Conservation (phyloP, 2,329 filamentous ascomycete species). For the Coniochaeta hoffmannii region DNA sequence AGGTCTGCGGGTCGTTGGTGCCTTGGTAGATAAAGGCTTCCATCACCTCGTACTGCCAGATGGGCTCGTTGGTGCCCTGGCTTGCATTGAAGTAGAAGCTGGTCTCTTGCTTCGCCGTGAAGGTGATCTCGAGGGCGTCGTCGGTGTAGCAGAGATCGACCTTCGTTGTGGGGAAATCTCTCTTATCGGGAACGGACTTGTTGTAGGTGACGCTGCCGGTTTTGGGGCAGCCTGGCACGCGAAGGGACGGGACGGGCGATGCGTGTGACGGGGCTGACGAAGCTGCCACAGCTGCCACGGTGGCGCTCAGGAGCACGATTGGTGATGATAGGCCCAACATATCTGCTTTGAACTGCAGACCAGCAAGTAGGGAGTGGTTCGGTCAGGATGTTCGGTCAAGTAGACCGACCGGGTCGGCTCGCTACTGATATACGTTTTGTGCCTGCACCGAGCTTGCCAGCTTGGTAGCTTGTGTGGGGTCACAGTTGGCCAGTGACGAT, state of each 20-base stretch:
- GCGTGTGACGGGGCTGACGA: background rate
- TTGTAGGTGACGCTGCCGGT: constrained; percentile 28
- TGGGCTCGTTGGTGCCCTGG: constrained; percentile 35
- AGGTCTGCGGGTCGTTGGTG: constrained; percentile 36
- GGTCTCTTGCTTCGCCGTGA: constrained; percentile 37
- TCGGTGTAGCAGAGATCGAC: constrained; percentile 40
- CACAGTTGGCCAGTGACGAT: too few relatives aligned
- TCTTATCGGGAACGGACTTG: constrained; percentile 32
- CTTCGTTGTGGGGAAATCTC: constrained; percentile 33
- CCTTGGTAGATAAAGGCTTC: constrained; percentile 40
- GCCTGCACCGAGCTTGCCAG: too few relatives aligned
- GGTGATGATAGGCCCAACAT: background rate
- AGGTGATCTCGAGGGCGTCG: constrained; percentile 29
- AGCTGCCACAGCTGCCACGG: background rate
- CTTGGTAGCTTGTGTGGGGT: too few relatives aligned
- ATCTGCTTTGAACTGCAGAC: too few relatives aligned
- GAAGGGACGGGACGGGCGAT: constrained; percentile 12
- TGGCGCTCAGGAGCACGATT: too few relatives aligned
- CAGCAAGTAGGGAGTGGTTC: too few relatives aligned
- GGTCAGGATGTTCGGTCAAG: too few relatives aligned
- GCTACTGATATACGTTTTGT: too few relatives aligned
- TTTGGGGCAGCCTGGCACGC: constrained; percentile 30
- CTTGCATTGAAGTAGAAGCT: constrained; percentile 37
- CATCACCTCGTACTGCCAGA: constrained; percentile 44
- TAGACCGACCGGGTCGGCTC: too few relatives aligned